Percentiles rank a stretch among this genome's conserved stretches.
Evolutionary conservation across 2,329 filamentous ascomycete genomes (phyloP).

Genomic region (Colletotrichum lindemuthianum): DNA sequence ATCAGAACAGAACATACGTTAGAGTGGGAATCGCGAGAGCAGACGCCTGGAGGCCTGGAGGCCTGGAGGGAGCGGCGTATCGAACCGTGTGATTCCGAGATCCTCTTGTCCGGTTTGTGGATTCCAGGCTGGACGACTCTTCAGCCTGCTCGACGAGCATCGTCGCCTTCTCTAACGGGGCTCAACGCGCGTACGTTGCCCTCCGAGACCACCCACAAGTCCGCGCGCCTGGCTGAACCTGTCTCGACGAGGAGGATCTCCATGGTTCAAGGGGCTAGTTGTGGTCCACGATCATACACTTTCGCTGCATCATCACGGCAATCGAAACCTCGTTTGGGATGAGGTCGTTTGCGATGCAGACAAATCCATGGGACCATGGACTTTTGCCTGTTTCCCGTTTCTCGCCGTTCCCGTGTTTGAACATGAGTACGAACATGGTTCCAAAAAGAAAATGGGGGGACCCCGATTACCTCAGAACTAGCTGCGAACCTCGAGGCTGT

Average conservation of each 20-base stretch:
- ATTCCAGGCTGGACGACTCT: not conserved
- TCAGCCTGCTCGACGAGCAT: conserved; percentile 7
- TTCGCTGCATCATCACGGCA: conserved; percentile 6
- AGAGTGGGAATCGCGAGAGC: not conserved
- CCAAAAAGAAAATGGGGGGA: too few species aligned
- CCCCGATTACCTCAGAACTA: not conserved
- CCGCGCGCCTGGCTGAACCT: conserved; percentile 4
- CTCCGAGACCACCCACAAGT: not conserved
- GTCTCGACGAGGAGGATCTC: conserved; percentile 23
- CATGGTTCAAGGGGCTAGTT: conserved; percentile 7
- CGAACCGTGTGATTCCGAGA: too few species aligned
- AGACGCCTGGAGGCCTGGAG: too few species aligned
- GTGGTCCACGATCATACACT: conserved; percentile 10
- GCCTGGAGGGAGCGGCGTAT: too few species aligned
- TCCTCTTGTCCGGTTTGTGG: conserved; percentile 3
- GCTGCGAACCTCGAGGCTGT: too few species aligned
- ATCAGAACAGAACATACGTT: not conserved
- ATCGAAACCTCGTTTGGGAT: conserved; percentile 10
- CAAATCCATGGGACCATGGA: too few species aligned
- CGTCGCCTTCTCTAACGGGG: conserved; percentile 5
- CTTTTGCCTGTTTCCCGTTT: not conserved
- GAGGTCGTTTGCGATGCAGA: too few species aligned
- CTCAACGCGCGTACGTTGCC: not conserved
- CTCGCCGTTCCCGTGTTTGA: too few species aligned
- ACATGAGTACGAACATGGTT: too few species aligned